These are phyloP conservation scores for Saitozyma podzolica DNA, from an alignment of 768 basidiomycete species.

Conservation along the genomic window DNA sequence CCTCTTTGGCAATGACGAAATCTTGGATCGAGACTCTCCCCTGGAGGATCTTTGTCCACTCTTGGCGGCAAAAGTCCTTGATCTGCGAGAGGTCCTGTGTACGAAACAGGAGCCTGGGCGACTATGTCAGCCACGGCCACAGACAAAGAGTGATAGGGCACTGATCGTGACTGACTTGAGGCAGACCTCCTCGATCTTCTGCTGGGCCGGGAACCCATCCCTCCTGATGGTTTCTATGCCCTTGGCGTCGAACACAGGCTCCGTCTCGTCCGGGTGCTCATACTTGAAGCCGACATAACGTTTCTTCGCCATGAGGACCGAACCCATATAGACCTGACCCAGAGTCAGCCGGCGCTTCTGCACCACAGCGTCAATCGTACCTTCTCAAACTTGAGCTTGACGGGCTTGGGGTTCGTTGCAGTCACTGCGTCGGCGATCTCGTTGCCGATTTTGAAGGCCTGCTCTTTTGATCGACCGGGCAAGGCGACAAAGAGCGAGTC, in stretches of 20 bases:
- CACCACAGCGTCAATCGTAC: slow-evolving; percentile 51
- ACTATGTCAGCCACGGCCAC: neutral
- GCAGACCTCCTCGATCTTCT: slow-evolving; percentile 87
- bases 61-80: slow-evolving; percentile 79
- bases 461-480: slow-evolving; percentile 85
- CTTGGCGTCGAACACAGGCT: slow-evolving; percentile 89
- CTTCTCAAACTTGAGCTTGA: slow-evolving; percentile 99
- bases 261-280: slow-evolving; percentile 73
- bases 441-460: slow-evolving; percentile 88
- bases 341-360: slow-evolving; percentile 9
- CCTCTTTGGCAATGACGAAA: slow-evolving; percentile 92
- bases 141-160: neutral
- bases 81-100: slow-evolving; percentile 84
- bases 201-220: slow-evolving; percentile 85
- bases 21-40: slow-evolving; percentile 82
- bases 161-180: slow-evolving; percentile 65
- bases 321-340: slow-evolving; percentile 83
- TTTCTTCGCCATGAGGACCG: slow-evolving; percentile 95
- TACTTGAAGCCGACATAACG: slow-evolving; percentile 97
- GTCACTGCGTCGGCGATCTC: slow-evolving; percentile 91
- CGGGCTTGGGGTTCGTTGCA: slow-evolving; percentile 77
- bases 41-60: slow-evolving; percentile 81
- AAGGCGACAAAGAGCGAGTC: slow-evolving; percentile 92
- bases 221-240: slow-evolving; percentile 95
- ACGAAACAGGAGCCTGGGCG: slow-evolving; percentile 77